These are phyloP conservation scores for Cokeromyces recurvatus DNA, from an alignment of 371 early-diverging fungal species.

Conservation along the genomic window DNA sequence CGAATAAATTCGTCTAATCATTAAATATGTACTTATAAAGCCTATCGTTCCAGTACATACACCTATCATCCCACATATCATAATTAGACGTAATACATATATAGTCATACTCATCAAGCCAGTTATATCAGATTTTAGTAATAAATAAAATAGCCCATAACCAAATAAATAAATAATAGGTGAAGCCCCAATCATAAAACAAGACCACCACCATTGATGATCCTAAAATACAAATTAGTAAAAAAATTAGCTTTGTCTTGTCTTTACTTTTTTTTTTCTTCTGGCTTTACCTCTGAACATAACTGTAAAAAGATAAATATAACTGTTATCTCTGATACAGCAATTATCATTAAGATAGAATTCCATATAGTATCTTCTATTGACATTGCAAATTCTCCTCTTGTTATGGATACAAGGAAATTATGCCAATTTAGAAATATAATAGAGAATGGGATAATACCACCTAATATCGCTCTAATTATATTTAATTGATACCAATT, in stretches of 20 bases:
- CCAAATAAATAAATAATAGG: conserved; percentile 29
- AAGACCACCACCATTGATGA: conserved; percentile 52
- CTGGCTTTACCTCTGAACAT: conserved; percentile 35
- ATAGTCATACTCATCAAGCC: conserved; percentile 27
- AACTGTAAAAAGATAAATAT: conserved; percentile 37
- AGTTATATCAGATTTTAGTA: conserved; percentile 15
- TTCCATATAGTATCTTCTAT: conserved; percentile 10
- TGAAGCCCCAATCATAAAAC: conserved; percentile 29
- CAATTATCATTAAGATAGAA: conserved; percentile 14
- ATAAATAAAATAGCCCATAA: conserved; percentile 33
- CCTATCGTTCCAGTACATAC: conserved; percentile 38
- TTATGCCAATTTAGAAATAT: conserved; percentile 42
- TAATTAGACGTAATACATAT: conserved; percentile 23
- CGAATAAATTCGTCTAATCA: conserved; percentile 39
- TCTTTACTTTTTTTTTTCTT: no score
- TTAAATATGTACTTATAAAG: conserved; percentile 28
- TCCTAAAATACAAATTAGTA: conserved; percentile 13
- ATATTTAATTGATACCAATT: conserved; percentile 34
- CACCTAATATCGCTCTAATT: conserved; percentile 27
- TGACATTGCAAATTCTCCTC: conserved; percentile 28
- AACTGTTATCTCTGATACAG: conserved; percentile 25
- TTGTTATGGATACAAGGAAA: conserved; percentile 22
- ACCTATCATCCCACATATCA: conserved; percentile 30
- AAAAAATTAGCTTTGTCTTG: not conserved
- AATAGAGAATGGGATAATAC: conserved; percentile 39